Evolutionary conservation across 2,329 filamentous ascomycete genomes (phyloP).

Genomic region (Hymenoscyphus scutula): DNA sequence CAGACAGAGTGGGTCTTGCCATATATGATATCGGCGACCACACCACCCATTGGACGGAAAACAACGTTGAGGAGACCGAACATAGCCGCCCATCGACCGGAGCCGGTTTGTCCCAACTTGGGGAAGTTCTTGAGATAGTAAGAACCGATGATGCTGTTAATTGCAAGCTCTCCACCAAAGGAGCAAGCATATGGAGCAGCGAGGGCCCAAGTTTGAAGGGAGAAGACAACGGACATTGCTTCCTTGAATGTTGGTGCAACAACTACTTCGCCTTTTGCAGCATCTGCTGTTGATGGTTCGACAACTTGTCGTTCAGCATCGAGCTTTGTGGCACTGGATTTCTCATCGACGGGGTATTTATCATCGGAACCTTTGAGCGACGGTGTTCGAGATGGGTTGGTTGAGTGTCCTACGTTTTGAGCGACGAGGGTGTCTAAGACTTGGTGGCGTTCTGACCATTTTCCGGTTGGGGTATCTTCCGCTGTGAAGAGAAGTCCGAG

Average conservation of each 20-base stretch:
- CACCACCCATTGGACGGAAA: constrained; percentile 63
- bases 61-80: constrained; percentile 71
- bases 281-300: constrained; percentile 47
- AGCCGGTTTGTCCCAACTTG: constrained; percentile 49
- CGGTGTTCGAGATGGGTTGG: constrained; percentile 4
- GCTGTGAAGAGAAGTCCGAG: constrained; percentile 67
- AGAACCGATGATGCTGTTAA: constrained; percentile 55
- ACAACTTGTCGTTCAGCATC: constrained; percentile 47
- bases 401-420: constrained; percentile 38
- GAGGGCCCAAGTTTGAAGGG: constrained; percentile 53
- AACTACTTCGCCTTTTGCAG: constrained; percentile 50
- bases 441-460: constrained; percentile 69
- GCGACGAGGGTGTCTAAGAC: constrained; percentile 43
- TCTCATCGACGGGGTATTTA: constrained; percentile 3
- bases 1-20: constrained; percentile 46
- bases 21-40: constrained; percentile 44
- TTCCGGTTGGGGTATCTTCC: constrained; percentile 76
- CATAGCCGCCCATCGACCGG: constrained; percentile 64
- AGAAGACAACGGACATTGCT: constrained; percentile 43
- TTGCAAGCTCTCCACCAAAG: constrained; percentile 59
- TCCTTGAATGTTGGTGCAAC: constrained; percentile 54
- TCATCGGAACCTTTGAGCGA: constrained; percentile 7
- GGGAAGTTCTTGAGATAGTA: constrained; percentile 60
- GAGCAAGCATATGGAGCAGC: constrained; percentile 57
- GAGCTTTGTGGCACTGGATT: constrained; percentile 24